A percentile compares a stretch with the other conserved stretches of the same genome.
These are phyloP conservation scores for Fomitopsis betulina DNA, from an alignment of 1,284 basidiomycete genomes.

Conservation along the genomic window DNA sequence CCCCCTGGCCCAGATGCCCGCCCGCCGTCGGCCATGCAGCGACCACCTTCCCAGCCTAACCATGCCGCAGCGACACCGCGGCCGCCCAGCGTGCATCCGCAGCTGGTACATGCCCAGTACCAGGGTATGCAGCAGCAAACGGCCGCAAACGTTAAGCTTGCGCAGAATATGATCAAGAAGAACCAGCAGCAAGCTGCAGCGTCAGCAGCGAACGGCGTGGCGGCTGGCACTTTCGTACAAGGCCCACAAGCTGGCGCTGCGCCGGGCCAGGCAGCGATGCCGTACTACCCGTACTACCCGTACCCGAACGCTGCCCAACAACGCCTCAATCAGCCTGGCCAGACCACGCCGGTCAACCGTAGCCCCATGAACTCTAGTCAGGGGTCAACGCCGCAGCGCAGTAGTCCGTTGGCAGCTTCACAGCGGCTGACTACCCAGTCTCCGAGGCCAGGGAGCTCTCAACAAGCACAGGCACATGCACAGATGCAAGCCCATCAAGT, in stretches of 20 bases:
- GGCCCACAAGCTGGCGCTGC: constrained; percentile 1
- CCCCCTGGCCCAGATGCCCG: constrained; percentile 13
- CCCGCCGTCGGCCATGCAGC: constrained; percentile 9
- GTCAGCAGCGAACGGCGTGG: neutral
- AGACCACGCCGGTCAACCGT: constrained; percentile 10
- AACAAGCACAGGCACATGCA: constrained; percentile 8
- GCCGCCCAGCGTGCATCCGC: neutral
- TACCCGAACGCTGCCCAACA: constrained; percentile 9
- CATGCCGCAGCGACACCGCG: neutral
- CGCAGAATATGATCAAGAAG: neutral
- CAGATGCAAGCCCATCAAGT: constrained; percentile 19
- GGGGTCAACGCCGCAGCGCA: constrained; percentile 13
- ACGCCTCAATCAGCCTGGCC: constrained; percentile 9
- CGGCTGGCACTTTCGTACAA: constrained; percentile 1
- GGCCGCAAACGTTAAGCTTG: neutral
- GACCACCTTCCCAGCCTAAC: constrained; percentile 4
- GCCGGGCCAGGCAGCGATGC: constrained; percentile 4
- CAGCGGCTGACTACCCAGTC: constrained; percentile 18
- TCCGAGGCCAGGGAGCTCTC: constrained; percentile 20
- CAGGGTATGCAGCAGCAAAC: constrained; percentile 2
- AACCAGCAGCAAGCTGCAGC: constrained; percentile 2
- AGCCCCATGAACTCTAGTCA: constrained; percentile 11
- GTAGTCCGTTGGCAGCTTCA: constrained; percentile 23
- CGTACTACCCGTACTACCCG: constrained; percentile 8
- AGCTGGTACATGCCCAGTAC: constrained; percentile 3